Evolutionary conservation across 192 early-diverging fungal genomes (phyloP).

Genomic region (Umbelopsis ramanniana): DNA sequence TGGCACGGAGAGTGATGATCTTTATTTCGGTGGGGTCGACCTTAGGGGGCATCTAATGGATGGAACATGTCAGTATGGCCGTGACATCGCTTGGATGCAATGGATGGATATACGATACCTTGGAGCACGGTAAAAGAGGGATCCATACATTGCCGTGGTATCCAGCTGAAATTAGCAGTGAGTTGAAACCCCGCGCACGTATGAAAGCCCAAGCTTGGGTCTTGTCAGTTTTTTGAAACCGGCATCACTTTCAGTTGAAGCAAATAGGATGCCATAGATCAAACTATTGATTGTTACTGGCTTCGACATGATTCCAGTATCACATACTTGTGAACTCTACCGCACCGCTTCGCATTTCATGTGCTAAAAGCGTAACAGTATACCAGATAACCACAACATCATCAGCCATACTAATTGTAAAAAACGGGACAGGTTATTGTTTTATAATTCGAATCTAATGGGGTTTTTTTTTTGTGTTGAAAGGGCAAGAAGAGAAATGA

Average conservation of each 20-base stretch:
- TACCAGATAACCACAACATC: no score
- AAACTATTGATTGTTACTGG: no score
- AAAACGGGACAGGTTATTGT: conserved; percentile 14
- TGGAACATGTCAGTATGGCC: not conserved
- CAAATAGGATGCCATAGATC: no score
- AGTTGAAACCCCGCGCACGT: not conserved
- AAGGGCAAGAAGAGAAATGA: conserved; percentile 21
- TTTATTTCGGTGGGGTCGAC: conserved; percentile 83
- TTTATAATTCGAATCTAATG: conserved; percentile 24
- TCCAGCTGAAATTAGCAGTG: not conserved
- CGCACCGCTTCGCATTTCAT: no score
- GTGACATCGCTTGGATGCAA: not conserved
- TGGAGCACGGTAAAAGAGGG: conserved; percentile 24
- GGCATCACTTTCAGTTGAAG: no score
- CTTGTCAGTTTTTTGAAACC: no score
- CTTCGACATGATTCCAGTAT: no score
- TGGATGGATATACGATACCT: conserved; percentile 19
- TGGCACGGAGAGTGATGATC: conserved; percentile 92
- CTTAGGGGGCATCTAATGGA: conserved; percentile 71
- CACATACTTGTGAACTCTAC: no score
- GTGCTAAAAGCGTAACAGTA: no score
- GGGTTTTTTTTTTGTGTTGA: not conserved
- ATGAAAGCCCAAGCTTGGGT: no score
- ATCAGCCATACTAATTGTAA: no score
- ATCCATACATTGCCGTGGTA: not conserved